phyloP scores from a whole-genome alignment of 768 basidiomycete species.

The Boletus subparvulus region DNA sequence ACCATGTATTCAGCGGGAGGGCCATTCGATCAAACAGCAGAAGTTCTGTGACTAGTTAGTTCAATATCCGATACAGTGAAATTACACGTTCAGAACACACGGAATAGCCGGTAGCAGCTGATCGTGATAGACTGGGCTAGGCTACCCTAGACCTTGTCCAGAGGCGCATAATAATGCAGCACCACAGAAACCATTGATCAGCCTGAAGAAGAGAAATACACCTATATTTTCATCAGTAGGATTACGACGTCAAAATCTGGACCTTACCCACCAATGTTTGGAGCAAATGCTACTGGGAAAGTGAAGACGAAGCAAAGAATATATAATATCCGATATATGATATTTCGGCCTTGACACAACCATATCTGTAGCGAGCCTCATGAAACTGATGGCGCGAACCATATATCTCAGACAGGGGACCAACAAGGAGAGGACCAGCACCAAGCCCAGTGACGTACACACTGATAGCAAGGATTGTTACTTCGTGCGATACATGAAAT shows the following conservation, averaged over 20 bases:
- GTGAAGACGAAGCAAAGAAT: constrained; percentile 59
- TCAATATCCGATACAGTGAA: not conserved
- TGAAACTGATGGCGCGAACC: constrained; percentile 12
- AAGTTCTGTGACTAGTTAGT: constrained; percentile 43
- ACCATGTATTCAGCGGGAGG: constrained; percentile 70
- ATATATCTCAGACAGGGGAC: constrained; percentile 43
- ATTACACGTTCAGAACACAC: constrained; percentile 39
- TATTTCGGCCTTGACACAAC: constrained; percentile 50
- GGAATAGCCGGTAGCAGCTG: constrained; percentile 71
- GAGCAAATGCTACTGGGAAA: constrained; percentile 74
- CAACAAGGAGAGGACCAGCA: constrained; percentile 36
- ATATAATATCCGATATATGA: constrained; percentile 64
- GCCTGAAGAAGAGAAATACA: constrained; percentile 61
- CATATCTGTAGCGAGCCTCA: not conserved
- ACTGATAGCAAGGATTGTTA: constrained; percentile 49
- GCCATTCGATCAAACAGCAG: constrained; percentile 74
- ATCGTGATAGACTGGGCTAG: constrained; percentile 35
- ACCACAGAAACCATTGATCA: constrained; percentile 55
- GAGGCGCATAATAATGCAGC: constrained; percentile 36
- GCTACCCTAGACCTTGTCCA: too few relatives aligned
- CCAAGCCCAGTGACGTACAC: constrained; percentile 44
- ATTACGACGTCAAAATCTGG: not conserved
- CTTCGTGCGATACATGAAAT: constrained; percentile 54
- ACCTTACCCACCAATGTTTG: constrained; percentile 48
- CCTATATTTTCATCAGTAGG: constrained; percentile 31